Conservation (phyloP, 2,329 filamentous ascomycete genomes). For the Lasiodiplodia sp. region DNA sequence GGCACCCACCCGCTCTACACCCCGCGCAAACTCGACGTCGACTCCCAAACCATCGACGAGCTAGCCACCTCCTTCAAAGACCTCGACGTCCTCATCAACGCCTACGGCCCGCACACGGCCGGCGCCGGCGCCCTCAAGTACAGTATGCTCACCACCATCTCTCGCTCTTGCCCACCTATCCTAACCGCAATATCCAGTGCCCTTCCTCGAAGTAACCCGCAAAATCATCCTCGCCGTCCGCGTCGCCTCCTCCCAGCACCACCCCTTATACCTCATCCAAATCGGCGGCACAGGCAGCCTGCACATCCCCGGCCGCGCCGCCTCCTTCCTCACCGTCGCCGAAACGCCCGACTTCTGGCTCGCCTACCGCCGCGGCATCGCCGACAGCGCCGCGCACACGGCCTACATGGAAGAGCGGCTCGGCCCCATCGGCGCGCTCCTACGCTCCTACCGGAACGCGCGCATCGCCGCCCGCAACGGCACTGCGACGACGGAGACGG, state of each 20-base stretch:
- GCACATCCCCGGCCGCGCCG: constrained; percentile 37
- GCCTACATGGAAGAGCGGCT: constrained; percentile 46
- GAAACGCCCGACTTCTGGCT: constrained; percentile 46
- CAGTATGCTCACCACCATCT: too few relatives aligned
- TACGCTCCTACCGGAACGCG: constrained; percentile 40
- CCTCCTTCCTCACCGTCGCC: constrained; percentile 34
- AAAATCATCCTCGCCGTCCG: constrained; percentile 45
- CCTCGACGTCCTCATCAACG: constrained; percentile 43
- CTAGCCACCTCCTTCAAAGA: constrained; percentile 40
- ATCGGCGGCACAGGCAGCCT: constrained; percentile 46
- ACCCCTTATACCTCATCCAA: constrained; percentile 42
- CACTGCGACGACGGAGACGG: constrained; percentile 22
- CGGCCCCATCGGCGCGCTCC: constrained; percentile 39
- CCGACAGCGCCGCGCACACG: constrained; percentile 44
- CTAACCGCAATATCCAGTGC: too few relatives aligned
- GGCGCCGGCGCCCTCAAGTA: constrained; percentile 41
- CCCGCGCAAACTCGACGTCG: constrained; percentile 40
- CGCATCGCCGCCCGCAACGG: constrained; percentile 36
- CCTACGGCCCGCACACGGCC: constrained; percentile 44
- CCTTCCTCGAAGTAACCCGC: constrained; percentile 45
- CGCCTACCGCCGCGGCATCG: constrained; percentile 45
- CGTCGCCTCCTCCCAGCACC: constrained; percentile 31
- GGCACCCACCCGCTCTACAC: constrained; percentile 42
- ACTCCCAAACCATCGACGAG: constrained; percentile 36
- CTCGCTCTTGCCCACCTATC: too few relatives aligned